Base-by-base conservation (phyloP, 352 stramenopile genomes). In the Achlya hypogyna region DNA sequence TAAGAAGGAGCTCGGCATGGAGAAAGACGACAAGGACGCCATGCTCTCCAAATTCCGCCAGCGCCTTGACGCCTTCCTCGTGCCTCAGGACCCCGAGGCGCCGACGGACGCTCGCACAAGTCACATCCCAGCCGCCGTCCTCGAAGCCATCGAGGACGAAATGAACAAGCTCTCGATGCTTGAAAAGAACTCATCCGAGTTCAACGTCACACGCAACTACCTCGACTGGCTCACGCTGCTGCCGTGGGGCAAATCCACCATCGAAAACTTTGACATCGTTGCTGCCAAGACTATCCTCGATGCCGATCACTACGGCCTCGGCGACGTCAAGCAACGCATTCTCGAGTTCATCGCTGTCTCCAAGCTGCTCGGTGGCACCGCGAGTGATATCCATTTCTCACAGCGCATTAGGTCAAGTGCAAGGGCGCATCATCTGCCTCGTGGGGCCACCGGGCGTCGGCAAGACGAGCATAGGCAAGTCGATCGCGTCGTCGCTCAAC, bases 1-100 rank as follows among this genome's bases (percentile, higher is more conserved):
- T 69, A 99, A 99, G 79, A 99, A 99, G 67, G 96, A 99, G 77
- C 85, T 99, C 1, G 97, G 97, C 16, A 97, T 99, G 81, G 97
- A 99, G 71, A 97, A 98, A 63, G 96, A 99, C 69, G 97, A 99
- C 71, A 99, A 99, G 69, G 95, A 99, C 42, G 91, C 89, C 3
- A 89, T 99, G 66, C 88, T 99, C 63, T 80, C 91, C 53, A 99
- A 99, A 74, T 98, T 98, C 75, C 85, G 93, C 32, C 93, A 98
- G 63, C 79, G 87, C 0, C 62, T 97, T 10, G 80, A 79, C 0
- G 70, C 73, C 23, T 87, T 90, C 69, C 20, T 43, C 16, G 28
- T 68, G 20, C 45, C 69, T 10, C 10, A 72, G 65, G 51, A 12
- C 71, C 31, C 47, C 70, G 63, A 54, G 29, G 16, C 22, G 38